Evolutionary conservation across 441 rosid genomes (phyloP).

Genomic region (Syzygium syzygioides): DNA sequence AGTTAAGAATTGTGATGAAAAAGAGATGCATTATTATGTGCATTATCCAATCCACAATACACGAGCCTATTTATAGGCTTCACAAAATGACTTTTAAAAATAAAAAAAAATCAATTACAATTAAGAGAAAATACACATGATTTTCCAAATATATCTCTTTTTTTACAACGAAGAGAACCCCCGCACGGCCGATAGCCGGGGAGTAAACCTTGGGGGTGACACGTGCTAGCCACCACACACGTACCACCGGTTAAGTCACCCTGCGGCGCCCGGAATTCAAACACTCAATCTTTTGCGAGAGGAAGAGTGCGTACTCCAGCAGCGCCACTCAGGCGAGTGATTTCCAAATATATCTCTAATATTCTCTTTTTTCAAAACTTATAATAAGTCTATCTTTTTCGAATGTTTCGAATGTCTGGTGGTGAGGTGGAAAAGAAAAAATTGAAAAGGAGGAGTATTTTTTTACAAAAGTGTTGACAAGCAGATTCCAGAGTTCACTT

Average conservation of each 20-base stretch:
- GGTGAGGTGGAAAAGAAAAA: neutral
- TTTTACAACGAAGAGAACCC: too few species aligned
- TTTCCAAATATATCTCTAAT: neutral
- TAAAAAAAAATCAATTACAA: neutral
- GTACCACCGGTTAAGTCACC: too few species aligned
- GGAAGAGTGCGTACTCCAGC: too few species aligned
- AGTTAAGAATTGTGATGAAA: neutral
- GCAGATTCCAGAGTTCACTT: neutral
- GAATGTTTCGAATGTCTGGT: neutral
- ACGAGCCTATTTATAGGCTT: neutral
- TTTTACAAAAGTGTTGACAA: neutral
- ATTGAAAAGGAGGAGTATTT: neutral
- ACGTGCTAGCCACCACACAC: too few species aligned
- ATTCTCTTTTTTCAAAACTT: neutral
- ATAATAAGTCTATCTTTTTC: neutral
- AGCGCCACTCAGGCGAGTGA: too few species aligned
- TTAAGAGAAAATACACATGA: neutral
- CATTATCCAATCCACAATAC: neutral
- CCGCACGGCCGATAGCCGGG: too few species aligned
- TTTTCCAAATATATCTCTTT: neutral
- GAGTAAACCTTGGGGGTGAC: too few species aligned
- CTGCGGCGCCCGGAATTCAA: too few species aligned
- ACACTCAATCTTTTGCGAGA: too few species aligned
- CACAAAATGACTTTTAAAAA: neutral
- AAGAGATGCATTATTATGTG: neutral